These are phyloP conservation scores for Pichia pseudocactophila DNA, from an alignment of 805 yeast genomes.

Conservation along the genomic window DNA sequence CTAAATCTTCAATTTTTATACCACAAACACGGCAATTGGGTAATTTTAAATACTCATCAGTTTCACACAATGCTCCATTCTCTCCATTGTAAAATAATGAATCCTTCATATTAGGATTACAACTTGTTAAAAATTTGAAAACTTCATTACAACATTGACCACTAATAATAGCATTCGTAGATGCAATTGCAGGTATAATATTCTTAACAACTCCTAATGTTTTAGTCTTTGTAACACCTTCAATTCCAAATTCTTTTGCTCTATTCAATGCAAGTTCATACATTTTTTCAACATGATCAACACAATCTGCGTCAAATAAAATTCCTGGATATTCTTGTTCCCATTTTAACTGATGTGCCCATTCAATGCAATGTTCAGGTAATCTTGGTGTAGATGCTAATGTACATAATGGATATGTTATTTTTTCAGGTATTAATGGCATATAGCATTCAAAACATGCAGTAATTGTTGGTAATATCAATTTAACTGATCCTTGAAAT, in stretches of 20 bases:
- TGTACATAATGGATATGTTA: slow-evolving; percentile 84
- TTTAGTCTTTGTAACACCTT: slow-evolving; percentile 63
- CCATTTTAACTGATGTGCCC: slow-evolving; percentile 78
- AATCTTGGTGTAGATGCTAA: slow-evolving; percentile 89
- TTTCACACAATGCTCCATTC: slow-evolving; percentile 65
- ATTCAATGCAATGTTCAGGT: slow-evolving; percentile 92
- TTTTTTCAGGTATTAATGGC: slow-evolving; percentile 55
- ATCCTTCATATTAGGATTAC: slow-evolving; percentile 59
- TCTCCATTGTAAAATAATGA: slow-evolving; percentile 86
- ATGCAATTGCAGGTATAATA: slow-evolving; percentile 89
- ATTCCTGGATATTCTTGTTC: slow-evolving; percentile 37
- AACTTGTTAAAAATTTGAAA: slow-evolving; percentile 64
- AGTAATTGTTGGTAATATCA: slow-evolving; percentile 74
- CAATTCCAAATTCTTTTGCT: slow-evolving; percentile 57
- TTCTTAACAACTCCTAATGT: slow-evolving; percentile 85
- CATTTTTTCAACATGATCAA: slow-evolving; percentile 58
- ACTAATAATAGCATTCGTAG: slow-evolving; percentile 88
- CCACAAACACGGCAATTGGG: slow-evolving; percentile 77
- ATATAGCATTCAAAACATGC: slow-evolving; percentile 92
- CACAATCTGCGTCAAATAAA: slow-evolving; percentile 59
- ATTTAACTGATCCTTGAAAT: slow-evolving; percentile 81
- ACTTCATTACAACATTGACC: slow-evolving; percentile 84
- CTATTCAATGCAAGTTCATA: slow-evolving; percentile 44
- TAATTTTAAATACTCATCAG: slow-evolving; percentile 54
- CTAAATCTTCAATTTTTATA: slow-evolving; percentile 12